Base-by-base conservation (phyloP, 2,329 filamentous ascomycete genomes). In the Exophiala oligosperma region DNA sequence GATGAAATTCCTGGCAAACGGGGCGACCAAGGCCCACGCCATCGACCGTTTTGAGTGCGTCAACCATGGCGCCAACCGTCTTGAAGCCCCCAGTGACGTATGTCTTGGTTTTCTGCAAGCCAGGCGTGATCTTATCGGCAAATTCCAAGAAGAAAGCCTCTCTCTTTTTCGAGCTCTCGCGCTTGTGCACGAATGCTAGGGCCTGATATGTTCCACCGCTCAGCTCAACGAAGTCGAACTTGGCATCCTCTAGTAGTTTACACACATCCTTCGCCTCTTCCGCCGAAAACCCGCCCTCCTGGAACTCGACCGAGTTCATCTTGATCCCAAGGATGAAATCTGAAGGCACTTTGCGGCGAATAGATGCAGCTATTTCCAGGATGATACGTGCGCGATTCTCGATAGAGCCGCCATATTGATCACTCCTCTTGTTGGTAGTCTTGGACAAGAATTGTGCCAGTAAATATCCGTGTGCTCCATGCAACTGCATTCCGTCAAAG, bases 381-480 rank as follows among this genome's bases (percentile, higher is more conserved):
- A 86, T 74, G 35, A 89, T 68, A n/a, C 86, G 80, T 12, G 76
- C 81, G 60, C 86, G 82, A 75, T 89, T 88, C 67, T 84, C 81
- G 63, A 88, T 84, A 68, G 76, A 79, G 55, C 87, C 86, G 53
- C 87, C 86, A 69, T 89, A 89, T 53, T 79, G 66, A 69, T 89
- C 86, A 21, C 81, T 87, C 47, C 86, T 79, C 70, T 77, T 67
- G 64, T 86, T 86, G 0, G 75, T 77, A 23, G 73, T 76, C 1
- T 74, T 70, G 4, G 76, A 79, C 21, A 86, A 68, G 66, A 86
- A 86, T 60, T 84, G 80, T 4, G 79, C 74, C 0, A 86, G 70
- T 2, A 87, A 73, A 65, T 84, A 86, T 1, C 84, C 84, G 60
- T 87, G 83, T 1, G 81, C 82, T 9, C 71, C 79, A 64, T 84